These are phyloP conservation scores for Cucumis hystrix DNA, from an alignment of 306 rosid genomes.

Conservation along the genomic window DNA sequence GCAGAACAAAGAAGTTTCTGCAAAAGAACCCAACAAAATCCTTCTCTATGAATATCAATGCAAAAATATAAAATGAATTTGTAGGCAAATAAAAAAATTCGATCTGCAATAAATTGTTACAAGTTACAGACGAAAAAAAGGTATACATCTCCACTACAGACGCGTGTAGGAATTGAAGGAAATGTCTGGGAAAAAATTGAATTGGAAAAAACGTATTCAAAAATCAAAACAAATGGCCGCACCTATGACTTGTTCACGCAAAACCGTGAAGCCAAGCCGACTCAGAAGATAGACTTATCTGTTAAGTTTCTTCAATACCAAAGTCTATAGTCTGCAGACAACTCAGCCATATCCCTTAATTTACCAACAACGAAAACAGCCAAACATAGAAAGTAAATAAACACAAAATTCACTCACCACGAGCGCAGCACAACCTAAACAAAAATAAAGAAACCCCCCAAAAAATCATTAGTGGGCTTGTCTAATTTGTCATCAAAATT, in stretches of 20 bases:
- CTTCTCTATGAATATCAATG: background rate
- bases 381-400: background rate
- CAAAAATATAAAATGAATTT: background rate
- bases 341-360: constrained; percentile 8
- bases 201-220: background rate
- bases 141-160: background rate
- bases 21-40: background rate
- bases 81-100: background rate
- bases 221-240: constrained; percentile 2
- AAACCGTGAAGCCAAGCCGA: background rate
- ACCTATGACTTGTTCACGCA: background rate
- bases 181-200: background rate
- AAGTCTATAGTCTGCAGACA: background rate
- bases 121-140: background rate
- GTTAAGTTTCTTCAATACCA: background rate
- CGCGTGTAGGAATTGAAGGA: background rate
- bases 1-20: constrained; percentile 10
- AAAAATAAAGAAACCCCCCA: background rate
- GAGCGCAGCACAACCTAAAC: background rate
- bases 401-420: background rate
- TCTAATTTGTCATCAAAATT: background rate
- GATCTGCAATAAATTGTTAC: background rate
- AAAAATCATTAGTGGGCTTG: background rate
- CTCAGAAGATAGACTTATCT: background rate
- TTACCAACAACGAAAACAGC: background rate